Base-by-base conservation (phyloP, 2,329 filamentous ascomycete species). In the Arthroderma uncinatum region DNA sequence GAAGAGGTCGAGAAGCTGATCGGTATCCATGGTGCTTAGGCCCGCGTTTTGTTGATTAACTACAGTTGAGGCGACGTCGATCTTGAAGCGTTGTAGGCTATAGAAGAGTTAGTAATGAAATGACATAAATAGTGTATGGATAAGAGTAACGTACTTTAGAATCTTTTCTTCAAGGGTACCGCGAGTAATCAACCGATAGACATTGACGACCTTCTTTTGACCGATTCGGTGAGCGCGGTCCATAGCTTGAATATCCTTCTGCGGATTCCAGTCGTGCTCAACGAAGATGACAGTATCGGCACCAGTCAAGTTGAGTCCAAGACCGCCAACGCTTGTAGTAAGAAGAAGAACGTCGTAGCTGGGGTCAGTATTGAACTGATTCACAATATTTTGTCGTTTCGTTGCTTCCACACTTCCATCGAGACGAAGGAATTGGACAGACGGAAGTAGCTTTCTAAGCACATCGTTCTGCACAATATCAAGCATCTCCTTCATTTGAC, bases 401-500 rank as follows among this genome's bases (percentile, higher is more conserved):
- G 86, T 91, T 25, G 93, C 89, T 72, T 96, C 93, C 10, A 98
- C 90, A 5, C 84, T 84, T 33, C 93, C 93, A 65, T 98, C 94
- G 34, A 98, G 82, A n/a, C 94, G 87, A 58, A 97, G 82, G 68
- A 86, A 96, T 37, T 94, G 93, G 4, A 96, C 91, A 0, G 86
- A 87, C 0, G 93, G 93, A n/a, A 98, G 80, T 73, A 97, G 80
- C 66, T 87, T 86, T 70, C 89, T 89, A 39, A 98, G 76, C 0
- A 98, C 93, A 58, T 92, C 91, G 65, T 87, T 89, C 69, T 97
- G 91, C 1, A 98, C 94, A 82, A 98, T 97, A 71, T 98, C 93
- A 23, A 98, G 80, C 94, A 98, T 98, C 71, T 98, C 93, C 74
- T 98, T 98, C 89, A 98, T 96, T 71, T 98, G 93, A 67, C 93